phyloP scores from a whole-genome alignment of 495 filamentous ascomycete species.

The Xylaria venustula region DNA sequence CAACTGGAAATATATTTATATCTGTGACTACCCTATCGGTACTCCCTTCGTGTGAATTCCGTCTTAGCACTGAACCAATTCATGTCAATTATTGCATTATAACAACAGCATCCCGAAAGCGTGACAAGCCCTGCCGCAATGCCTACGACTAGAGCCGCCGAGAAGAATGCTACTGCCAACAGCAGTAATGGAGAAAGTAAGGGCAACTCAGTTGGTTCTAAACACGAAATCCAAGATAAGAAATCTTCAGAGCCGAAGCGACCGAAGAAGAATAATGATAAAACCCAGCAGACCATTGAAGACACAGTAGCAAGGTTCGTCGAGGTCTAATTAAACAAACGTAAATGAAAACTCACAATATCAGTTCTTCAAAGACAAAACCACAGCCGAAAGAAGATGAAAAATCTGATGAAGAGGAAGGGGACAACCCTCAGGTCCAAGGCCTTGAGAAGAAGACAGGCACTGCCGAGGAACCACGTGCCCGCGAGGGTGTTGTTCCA shows the following conservation, averaged over 20 bases:
- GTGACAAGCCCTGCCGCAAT: slow-evolving; percentile 13
- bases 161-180: slow-evolving; percentile 23
- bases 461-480: slow-evolving; percentile 24
- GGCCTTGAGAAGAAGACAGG: not conserved
- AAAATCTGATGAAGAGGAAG: not conserved
- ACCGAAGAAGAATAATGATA: slow-evolving; percentile 20
- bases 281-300: slow-evolving; percentile 27
- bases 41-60: no score
- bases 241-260: slow-evolving; percentile 20
- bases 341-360: slow-evolving; percentile 1
- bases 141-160: slow-evolving; percentile 31
- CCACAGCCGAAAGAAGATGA: slow-evolving; percentile 6
- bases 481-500: slow-evolving; percentile 56
- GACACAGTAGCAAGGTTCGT: slow-evolving; percentile 24
- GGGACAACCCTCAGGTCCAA: not conserved
- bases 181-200: slow-evolving; percentile 12
- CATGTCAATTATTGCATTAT: not conserved
- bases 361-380: slow-evolving; percentile 22
- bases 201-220: slow-evolving; percentile 11
- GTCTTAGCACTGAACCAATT: not conserved
- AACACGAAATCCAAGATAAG: slow-evolving; percentile 23
- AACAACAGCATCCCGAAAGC: not conserved
- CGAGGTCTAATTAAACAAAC: not conserved
- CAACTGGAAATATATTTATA: no score
- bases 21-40: no score